A percentile compares a stretch with the other conserved stretches of the same genome.
These are phyloP conservation scores for Nitzschia palea DNA, from an alignment of 108 stramenopile genomes.

Conservation along the genomic window DNA sequence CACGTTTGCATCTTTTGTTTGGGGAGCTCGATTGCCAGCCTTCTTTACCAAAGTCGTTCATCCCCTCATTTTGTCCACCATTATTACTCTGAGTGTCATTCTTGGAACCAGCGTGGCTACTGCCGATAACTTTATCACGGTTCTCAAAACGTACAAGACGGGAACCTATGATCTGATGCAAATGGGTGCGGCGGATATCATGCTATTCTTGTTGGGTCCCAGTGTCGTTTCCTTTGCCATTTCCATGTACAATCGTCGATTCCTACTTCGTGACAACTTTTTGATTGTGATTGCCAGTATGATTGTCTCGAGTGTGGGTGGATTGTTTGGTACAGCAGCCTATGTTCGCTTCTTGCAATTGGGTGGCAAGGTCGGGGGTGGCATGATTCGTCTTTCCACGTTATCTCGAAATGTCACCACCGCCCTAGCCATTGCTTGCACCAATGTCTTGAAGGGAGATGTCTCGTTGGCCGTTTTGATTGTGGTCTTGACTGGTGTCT, in stretches of 20 bases:
- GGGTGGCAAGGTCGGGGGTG: constrained; percentile 27
- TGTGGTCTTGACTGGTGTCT: constrained; percentile 87
- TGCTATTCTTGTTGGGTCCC: constrained; percentile 76
- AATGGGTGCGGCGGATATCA: constrained; percentile 75
- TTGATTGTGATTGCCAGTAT: constrained; percentile 54
- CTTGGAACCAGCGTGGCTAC: constrained; percentile 37
- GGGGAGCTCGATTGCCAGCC: constrained; percentile 65
- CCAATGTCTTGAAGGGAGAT: constrained; percentile 81
- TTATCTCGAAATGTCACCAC: constrained; percentile 88
- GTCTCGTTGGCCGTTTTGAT: constrained; percentile 79
- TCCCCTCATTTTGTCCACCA: constrained; percentile 70
- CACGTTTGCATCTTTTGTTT: constrained; percentile 68
- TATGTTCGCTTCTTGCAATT: constrained; percentile 60
- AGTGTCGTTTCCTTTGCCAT: constrained; percentile 75
- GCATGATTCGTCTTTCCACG: constrained; percentile 67
- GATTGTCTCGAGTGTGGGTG: constrained; percentile 65
- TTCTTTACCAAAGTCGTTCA: constrained; percentile 66
- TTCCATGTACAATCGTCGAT: constrained; percentile 66
- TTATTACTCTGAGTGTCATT: constrained; percentile 28
- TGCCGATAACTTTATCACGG: constrained; percentile 39
- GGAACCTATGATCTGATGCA: constrained; percentile 54
- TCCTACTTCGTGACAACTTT: constrained; percentile 69
- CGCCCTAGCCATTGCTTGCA: constrained; percentile 88
- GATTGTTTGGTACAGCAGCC: constrained; percentile 76
- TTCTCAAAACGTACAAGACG: constrained; percentile 65